These are phyloP conservation scores for Fusarium hainanense DNA, from an alignment of 2,329 filamentous ascomycete genomes.

Conservation along the genomic window DNA sequence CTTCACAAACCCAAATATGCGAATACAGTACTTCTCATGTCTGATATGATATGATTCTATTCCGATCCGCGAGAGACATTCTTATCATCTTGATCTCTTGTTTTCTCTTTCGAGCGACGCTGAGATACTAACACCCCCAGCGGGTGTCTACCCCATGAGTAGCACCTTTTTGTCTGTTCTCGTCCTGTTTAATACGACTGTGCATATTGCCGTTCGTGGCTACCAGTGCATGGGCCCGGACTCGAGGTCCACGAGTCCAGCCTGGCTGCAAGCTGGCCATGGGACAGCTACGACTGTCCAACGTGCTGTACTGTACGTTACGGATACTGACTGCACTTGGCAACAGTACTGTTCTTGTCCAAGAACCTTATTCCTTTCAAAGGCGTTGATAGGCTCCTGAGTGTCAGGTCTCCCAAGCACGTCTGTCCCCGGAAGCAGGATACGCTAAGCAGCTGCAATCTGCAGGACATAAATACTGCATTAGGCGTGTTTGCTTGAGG, in stretches of 20 bases:
- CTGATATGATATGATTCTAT: slow-evolving; percentile 17
- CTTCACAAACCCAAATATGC: slow-evolving; percentile 14
- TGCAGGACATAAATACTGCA: slow-evolving; percentile 44
- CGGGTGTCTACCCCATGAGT: slow-evolving; percentile 16
- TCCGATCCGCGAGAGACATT: slow-evolving; percentile 16
- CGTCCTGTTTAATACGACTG: slow-evolving; percentile 25
- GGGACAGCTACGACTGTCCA: not conserved
- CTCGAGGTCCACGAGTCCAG: not conserved
- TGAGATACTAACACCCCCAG: not conserved
- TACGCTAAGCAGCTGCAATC: slow-evolving; percentile 14
- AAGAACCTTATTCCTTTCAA: slow-evolving; percentile 18
- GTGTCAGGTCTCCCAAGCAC: not conserved
- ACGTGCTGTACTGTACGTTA: not conserved
- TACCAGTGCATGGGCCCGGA: slow-evolving; percentile 11
- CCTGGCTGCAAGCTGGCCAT: not conserved
- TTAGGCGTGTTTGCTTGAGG: slow-evolving; percentile 14
- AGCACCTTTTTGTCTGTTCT: slow-evolving; percentile 20
- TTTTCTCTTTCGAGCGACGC: not conserved
- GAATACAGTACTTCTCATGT: slow-evolving; percentile 4
- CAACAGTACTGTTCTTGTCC: not conserved
- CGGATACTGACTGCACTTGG: not conserved
- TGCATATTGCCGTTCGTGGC: slow-evolving; percentile 33
- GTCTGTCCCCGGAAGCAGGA: slow-evolving; percentile 2
- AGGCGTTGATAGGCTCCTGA: not conserved
- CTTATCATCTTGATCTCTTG: slow-evolving; percentile 10